A percentile compares a stretch with the other conserved stretches of the same genome.
Evolutionary conservation across 768 basidiomycete species (phyloP).

Genomic region (Phlebiopsis flavidoalba): DNA sequence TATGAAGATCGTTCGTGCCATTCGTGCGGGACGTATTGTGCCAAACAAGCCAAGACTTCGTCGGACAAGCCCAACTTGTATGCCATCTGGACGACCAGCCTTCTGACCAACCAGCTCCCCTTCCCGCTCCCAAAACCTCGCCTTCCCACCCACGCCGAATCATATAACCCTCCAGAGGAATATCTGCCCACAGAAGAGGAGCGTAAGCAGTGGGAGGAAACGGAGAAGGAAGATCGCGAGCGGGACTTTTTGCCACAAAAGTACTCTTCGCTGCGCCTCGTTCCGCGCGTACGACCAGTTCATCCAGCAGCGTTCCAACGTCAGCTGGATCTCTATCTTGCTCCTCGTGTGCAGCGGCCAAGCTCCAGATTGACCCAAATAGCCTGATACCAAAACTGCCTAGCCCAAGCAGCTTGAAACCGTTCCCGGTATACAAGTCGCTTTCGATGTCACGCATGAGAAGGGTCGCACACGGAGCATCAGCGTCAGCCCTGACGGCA

Average conservation of each 20-base stretch:
- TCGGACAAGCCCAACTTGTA: slow-evolving; percentile 68
- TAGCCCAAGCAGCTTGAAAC: slow-evolving; percentile 82
- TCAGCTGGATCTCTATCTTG: slow-evolving; percentile 94
- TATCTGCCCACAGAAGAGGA: slow-evolving; percentile 87
- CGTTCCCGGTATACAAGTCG: slow-evolving; percentile 87
- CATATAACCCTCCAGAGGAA: slow-evolving; percentile 97
- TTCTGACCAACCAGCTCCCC: slow-evolving; percentile 75
- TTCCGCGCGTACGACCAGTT: slow-evolving; percentile 89
- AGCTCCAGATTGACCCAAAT: slow-evolving; percentile 88
- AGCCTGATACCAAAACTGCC: slow-evolving; percentile 93
- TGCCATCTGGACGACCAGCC: slow-evolving; percentile 77
- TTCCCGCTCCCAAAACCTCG: slow-evolving; percentile 86
- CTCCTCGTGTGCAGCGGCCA: slow-evolving; percentile 85
- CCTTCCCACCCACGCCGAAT: slow-evolving; percentile 91
- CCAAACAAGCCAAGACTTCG: slow-evolving; percentile 83
- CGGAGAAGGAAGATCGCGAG: slow-evolving; percentile 86
- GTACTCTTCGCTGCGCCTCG: slow-evolving; percentile 76
- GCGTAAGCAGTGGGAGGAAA: slow-evolving; percentile 73
- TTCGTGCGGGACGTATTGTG: slow-evolving; percentile 90
- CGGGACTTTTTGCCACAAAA: slow-evolving; percentile 87
- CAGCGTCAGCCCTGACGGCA: slow-evolving; percentile 42
- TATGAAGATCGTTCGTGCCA: slow-evolving; percentile 99
- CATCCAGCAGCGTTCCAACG: slow-evolving; percentile 89
- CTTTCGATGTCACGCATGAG: slow-evolving; percentile 71
- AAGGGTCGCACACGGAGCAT: slow-evolving; percentile 71